Evolutionary conservation across 805 yeast species (phyloP).

Genomic region (Candida saitoana): DNA sequence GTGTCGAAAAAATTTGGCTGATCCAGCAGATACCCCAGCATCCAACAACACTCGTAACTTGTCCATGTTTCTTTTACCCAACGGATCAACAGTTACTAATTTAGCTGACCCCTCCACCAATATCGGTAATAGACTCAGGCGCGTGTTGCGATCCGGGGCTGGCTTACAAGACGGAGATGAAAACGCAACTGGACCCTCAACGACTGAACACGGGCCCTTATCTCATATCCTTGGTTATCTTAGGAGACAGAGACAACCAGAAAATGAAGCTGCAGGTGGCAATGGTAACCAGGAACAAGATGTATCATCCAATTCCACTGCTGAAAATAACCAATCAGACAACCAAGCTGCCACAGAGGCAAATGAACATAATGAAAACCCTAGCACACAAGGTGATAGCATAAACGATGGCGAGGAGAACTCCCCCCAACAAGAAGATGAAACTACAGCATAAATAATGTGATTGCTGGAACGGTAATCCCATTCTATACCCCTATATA

Average conservation of each 20-base stretch:
- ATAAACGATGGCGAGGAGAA: no score
- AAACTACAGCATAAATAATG: no score
- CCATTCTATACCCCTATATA: no score
- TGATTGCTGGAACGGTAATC: no score
- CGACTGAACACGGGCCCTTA: neutral
- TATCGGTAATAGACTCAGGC: constrained; percentile 3
- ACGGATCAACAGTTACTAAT: constrained; percentile 6
- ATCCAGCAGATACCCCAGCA: constrained; percentile 11
- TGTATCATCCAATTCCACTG: no score
- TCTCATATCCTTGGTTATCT: constrained; percentile 7
- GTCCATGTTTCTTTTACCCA: constrained; percentile 28
- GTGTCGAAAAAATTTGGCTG: constrained; percentile 58
- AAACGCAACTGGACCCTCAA: neutral
- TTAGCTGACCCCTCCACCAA: constrained; percentile 1
- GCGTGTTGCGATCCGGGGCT: constrained; percentile 4
- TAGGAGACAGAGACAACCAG: constrained; percentile 8
- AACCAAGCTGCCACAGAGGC: no score
- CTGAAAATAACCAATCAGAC: neutral
- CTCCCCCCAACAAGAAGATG: no score
- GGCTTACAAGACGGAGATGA: constrained; percentile 3
- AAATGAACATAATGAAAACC: no score
- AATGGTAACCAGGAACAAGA: neutral
- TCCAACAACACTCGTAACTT: constrained; percentile 11
- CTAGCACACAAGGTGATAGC: no score
- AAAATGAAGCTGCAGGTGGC: constrained; percentile 1